Conservation (phyloP, 2,329 filamentous ascomycete genomes). For the Xylariaceae sp. region DNA sequence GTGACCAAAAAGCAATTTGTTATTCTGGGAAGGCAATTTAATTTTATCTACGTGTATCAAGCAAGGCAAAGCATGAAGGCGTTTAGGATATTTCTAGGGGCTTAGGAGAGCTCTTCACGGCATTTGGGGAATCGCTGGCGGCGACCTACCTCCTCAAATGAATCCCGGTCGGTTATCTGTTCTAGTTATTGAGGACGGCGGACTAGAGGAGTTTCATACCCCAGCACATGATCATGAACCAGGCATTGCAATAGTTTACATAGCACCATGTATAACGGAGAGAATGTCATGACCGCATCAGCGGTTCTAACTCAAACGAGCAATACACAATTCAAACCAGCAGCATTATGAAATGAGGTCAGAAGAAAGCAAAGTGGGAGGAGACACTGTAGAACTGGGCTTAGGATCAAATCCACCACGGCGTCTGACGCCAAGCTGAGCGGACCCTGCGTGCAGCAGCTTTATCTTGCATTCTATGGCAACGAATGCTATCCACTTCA, state of each 20-base stretch:
- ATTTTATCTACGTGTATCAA: conserved; percentile 2
- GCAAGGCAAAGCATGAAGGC: conserved; percentile 15
- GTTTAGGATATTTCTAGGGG: conserved; percentile 14
- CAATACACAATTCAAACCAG: not conserved
- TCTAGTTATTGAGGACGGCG: conserved; percentile 18
- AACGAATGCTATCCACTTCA: conserved; percentile 14
- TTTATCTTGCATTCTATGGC: conserved; percentile 23
- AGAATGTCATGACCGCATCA: conserved; percentile 5
- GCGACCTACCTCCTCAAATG: conserved; percentile 10
- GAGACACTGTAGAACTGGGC: not conserved
- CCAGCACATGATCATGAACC: conserved; percentile 14
- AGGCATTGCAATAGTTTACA: conserved; percentile 14
- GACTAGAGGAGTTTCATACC: conserved; percentile 12
- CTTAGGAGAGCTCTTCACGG: conserved; percentile 14
- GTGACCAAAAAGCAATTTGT: too few relatives aligned
- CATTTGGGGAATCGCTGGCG: conserved; percentile 11
- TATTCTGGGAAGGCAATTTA: too few relatives aligned
- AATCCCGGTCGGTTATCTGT: conserved; percentile 18
- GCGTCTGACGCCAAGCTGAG: conserved; percentile 18
- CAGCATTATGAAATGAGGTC: conserved; percentile 15
- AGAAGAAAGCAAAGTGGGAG: conserved; percentile 10
- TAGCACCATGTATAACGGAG: conserved; percentile 18
- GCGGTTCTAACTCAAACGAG: not conserved
- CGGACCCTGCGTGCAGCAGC: conserved; percentile 18
- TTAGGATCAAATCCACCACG: conserved; percentile 2